These are phyloP conservation scores for Alternaria hordeiaustralica DNA, from an alignment of 2,329 filamentous ascomycete genomes.

Conservation along the genomic window DNA sequence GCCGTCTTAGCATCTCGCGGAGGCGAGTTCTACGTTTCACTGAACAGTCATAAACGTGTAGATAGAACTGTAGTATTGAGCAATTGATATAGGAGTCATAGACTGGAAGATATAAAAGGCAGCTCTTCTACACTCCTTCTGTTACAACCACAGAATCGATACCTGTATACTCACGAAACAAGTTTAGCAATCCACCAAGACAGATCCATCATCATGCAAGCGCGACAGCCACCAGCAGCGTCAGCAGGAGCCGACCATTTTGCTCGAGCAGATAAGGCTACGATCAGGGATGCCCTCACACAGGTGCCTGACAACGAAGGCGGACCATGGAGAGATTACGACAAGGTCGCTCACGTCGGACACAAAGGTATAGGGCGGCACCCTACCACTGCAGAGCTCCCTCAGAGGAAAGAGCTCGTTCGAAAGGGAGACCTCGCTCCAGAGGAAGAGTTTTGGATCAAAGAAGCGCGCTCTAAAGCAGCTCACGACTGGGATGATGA, in stretches of 20 bases:
- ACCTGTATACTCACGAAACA: not conserved
- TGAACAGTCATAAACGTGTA: not conserved
- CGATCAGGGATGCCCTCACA: not conserved
- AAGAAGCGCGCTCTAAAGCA: too few species aligned
- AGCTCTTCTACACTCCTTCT: not conserved
- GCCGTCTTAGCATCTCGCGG: not conserved
- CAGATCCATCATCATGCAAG: not conserved
- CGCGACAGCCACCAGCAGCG: too few species aligned
- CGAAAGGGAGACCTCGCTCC: too few species aligned
- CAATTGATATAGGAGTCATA: not conserved
- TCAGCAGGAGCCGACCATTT: too few species aligned
- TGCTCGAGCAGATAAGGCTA: not conserved
- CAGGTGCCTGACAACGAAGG: not conserved
- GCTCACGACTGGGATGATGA: too few species aligned
- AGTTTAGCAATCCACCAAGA: not conserved
- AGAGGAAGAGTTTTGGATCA: too few species aligned
- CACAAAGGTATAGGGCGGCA: not conserved
- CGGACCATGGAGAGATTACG: not conserved
- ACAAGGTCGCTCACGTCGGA: not conserved
- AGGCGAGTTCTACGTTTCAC: not conserved
- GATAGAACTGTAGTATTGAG: not conserved
- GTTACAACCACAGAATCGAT: not conserved
- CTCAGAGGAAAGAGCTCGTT: too few species aligned
- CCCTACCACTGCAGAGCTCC: too few species aligned
- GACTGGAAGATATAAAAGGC: not conserved